phyloP scores from a whole-genome alignment of 805 yeast species.

The Jamesozyma rosinii region DNA sequence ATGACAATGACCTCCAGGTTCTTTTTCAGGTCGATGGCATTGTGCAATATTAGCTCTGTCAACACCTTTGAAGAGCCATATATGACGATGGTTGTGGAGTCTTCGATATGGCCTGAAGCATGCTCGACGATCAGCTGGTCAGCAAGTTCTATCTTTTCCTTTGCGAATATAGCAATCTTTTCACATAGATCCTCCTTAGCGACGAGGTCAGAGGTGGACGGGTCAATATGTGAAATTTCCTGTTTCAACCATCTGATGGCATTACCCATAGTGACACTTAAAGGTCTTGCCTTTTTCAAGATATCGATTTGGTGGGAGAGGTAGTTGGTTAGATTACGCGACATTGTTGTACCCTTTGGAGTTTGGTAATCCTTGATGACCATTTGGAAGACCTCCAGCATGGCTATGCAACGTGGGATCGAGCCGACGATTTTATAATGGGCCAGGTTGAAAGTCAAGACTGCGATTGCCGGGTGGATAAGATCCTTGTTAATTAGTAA shows the following conservation, averaged over 20 bases:
- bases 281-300: constrained; percentile 80
- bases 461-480: constrained; percentile 78
- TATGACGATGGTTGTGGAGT: constrained; percentile 73
- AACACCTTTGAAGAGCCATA: constrained; percentile 85
- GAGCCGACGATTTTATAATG: constrained; percentile 86
- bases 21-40: constrained; percentile 48
- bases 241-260: constrained; percentile 96
- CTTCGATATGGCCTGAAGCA: constrained; percentile 66
- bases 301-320: constrained; percentile 89
- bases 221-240: constrained; percentile 73
- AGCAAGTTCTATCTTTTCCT: constrained; percentile 76
- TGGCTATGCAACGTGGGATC: constrained; percentile 70
- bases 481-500: constrained; percentile 35
- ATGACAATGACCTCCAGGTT: constrained; percentile 79
- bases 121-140: constrained; percentile 73
- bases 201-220: constrained; percentile 46
- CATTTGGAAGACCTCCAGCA: constrained; percentile 74
- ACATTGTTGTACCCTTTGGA: constrained; percentile 74
- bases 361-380: constrained; percentile 76
- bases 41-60: constrained; percentile 59
- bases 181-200: constrained; percentile 60
- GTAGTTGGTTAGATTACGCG: constrained; percentile 81
- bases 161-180: constrained; percentile 69
- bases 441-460: constrained; percentile 71
- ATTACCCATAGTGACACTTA: constrained; percentile 92